These are phyloP conservation scores for Sherardia arvensis DNA, from an alignment of 257 asterid species.

Conservation along the genomic window DNA sequence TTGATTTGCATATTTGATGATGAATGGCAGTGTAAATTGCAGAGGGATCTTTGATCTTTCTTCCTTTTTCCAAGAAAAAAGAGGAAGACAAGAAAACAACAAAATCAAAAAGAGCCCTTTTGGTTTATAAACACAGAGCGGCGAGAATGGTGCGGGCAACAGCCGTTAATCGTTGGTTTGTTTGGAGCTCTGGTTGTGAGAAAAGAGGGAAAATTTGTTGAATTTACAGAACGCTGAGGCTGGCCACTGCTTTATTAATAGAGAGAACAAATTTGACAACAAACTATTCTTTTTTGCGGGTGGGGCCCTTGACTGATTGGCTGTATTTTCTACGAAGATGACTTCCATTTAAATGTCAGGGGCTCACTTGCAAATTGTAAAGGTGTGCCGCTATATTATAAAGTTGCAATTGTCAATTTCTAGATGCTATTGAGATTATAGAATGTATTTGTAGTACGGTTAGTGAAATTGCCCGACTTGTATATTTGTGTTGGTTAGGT, in stretches of 20 bases:
- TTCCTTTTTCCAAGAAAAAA: neutral
- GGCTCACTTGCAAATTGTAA: neutral
- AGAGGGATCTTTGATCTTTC: neutral
- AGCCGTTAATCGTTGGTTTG: conserved; percentile 2
- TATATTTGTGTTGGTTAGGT: neutral
- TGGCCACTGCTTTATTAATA: conserved; percentile 15
- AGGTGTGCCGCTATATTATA: neutral
- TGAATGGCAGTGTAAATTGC: neutral
- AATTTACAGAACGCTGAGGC: neutral
- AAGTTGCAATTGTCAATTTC: neutral
- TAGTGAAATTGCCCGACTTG: neutral
- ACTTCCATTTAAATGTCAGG: neutral
- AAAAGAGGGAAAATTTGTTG: conserved; percentile 1
- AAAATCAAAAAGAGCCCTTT: neutral
- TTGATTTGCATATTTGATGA: conserved; percentile 16
- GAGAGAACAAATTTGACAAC: neutral
- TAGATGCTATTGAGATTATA: neutral
- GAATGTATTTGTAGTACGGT: neutral
- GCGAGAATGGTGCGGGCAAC: conserved; percentile 6
- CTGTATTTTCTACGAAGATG: conserved; percentile 9
- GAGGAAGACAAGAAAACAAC: conserved; percentile 1
- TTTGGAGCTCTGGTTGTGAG: neutral
- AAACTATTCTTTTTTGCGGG: neutral
- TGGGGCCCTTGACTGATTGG: neutral
- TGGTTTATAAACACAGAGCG: neutral